Evolutionary conservation across 2,329 filamentous ascomycete genomes (phyloP).

Genomic region (Colletotrichum sojae): DNA sequence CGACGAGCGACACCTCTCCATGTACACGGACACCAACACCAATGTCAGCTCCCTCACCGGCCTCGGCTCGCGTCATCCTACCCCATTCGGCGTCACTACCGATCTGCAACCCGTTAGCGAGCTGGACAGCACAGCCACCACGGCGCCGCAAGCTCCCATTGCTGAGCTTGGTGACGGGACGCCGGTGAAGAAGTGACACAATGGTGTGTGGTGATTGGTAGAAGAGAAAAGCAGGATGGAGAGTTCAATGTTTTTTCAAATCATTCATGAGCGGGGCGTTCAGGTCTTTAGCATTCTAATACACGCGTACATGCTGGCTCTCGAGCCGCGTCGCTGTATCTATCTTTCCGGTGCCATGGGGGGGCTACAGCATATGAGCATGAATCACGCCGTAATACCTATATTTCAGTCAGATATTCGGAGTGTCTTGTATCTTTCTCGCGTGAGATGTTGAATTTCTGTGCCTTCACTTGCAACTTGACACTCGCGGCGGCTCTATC

Average conservation of each 20-base stretch:
- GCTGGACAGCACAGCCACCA: slow-evolving; percentile 22
- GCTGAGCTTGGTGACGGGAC: slow-evolving; percentile 29
- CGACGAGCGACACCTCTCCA: slow-evolving; percentile 26
- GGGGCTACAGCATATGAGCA: too few relatives aligned
- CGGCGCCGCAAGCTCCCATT: slow-evolving; percentile 1
- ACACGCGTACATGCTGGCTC: not conserved
- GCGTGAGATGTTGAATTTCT: too few relatives aligned
- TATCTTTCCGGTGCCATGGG: not conserved
- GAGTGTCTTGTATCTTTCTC: too few relatives aligned
- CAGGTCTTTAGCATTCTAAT: not conserved
- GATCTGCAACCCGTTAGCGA: slow-evolving; percentile 35
- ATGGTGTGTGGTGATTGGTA: not conserved
- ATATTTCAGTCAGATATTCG: too few relatives aligned
- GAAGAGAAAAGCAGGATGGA: not conserved
- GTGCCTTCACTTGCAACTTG: too few relatives aligned
- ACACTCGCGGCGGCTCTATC: too few relatives aligned
- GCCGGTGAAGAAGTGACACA: not conserved
- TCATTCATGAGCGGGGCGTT: not conserved
- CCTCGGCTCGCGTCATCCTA: not conserved
- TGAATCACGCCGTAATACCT: too few relatives aligned
- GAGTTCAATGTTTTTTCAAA: not conserved
- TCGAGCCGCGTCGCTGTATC: not conserved
- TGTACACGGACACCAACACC: slow-evolving; percentile 25
- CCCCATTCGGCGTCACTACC: not conserved
- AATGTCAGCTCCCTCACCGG: slow-evolving; percentile 31